A percentile compares a stretch with the other conserved stretches of the same genome.
phyloP scores from a whole-genome alignment of 768 basidiomycete species.

The Crassisporium funariophilum region DNA sequence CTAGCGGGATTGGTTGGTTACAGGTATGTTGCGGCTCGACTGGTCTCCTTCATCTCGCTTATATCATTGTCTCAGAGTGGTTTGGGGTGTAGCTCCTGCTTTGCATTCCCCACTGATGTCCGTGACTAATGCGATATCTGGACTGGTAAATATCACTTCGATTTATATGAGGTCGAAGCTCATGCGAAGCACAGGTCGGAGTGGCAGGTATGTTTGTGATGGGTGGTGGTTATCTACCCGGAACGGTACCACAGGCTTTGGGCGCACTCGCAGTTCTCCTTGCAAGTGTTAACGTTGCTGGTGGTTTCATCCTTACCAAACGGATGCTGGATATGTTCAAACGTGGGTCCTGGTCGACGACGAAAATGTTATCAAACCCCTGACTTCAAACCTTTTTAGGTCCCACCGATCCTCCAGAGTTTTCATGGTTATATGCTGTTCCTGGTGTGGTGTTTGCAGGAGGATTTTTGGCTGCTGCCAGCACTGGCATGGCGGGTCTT shows the following conservation, averaged over 20 bases:
- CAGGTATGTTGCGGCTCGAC: slow-evolving; percentile 25
- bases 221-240: slow-evolving; percentile 85
- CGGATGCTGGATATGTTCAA: slow-evolving; percentile 95
- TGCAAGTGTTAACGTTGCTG: slow-evolving; percentile 86
- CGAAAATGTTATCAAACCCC: neutral
- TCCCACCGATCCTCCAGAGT: slow-evolving; percentile 85
- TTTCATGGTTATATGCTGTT: slow-evolving; percentile 78
- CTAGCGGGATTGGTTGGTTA: slow-evolving; percentile 86
- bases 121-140: slow-evolving; percentile 88
- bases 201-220: slow-evolving; percentile 88
- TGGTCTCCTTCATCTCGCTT: neutral
- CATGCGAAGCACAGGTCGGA: slow-evolving; percentile 51
- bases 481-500: slow-evolving; percentile 82
- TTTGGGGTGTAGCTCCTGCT: slow-evolving; percentile 89
- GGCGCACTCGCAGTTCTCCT: slow-evolving; percentile 85
- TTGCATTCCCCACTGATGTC: slow-evolving; percentile 91
- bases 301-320: slow-evolving; percentile 88
- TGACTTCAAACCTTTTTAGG: slow-evolving; percentile 43
- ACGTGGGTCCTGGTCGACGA: slow-evolving; percentile 45
- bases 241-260: slow-evolving; percentile 76
- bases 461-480: slow-evolving; percentile 80
- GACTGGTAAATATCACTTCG: slow-evolving; percentile 39
- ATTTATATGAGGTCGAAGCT: slow-evolving; percentile 1
- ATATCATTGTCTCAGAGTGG: slow-evolving; percentile 52
- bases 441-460: slow-evolving; percentile 84